Evolutionary conservation across 2,329 filamentous ascomycete species (phyloP), one percentile per base, ranked within the genome.

Genomic region (Herpomyces periplanetae): DNA sequence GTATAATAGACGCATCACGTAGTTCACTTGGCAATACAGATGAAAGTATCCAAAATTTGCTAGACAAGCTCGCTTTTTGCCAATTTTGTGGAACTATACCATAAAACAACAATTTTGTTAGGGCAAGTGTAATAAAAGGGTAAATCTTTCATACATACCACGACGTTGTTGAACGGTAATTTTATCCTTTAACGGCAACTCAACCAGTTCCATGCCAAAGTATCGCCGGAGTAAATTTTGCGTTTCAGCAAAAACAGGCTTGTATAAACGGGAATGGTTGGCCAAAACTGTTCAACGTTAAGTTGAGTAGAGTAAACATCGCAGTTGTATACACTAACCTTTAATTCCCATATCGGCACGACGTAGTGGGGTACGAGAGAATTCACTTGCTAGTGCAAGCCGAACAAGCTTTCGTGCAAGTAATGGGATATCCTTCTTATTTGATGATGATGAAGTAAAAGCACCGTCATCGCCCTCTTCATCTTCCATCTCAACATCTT

Each of bases 181-280:
- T 36, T 71, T 84, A 31, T 88, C 75, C 30, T 51, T 53, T 1
- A 51, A 45, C 0, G 80, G 71, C 19, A 91, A 45, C 38, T 88
- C 73, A 3, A 55, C 47, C 47, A 96, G 51, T 34, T 73, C 51
- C 71, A 91, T 87, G n/a, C 80, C 80, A 38, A 87, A 91, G 1
- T 59, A 49, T 2, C 42, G 41, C 18, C 48, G 44, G 14, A 96
- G 42, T 27, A 64, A 51, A 13, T 43, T 38, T 35, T 96, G 75
- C 16, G 75, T 68, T 15, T 51, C 44, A 1, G 52, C 51, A 31
- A 87, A 88, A 3, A 88, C 55, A 6, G 41, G 36, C 33, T 57
- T 71, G 35, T 88, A 91, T 13, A 56, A 44, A 13, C 61, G 47
- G 4, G 54, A 50, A 17, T 57, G 48, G 8, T 49, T 42, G 1